Evolutionary conservation across 2,329 filamentous ascomycete species (phyloP).

Genomic region (Penicillium oxalicum): DNA sequence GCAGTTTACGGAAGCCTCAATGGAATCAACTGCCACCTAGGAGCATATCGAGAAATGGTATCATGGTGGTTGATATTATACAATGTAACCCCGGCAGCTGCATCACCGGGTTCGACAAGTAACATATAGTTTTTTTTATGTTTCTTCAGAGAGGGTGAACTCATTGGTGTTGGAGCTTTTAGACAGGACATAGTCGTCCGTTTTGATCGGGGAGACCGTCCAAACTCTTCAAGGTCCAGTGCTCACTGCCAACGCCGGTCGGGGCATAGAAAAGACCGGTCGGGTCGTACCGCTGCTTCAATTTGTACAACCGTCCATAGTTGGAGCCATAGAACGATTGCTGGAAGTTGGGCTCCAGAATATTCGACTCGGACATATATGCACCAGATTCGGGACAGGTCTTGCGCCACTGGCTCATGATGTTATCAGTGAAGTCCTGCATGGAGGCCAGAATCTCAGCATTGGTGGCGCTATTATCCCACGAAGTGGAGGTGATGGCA

Average conservation of each 20-base stretch:
- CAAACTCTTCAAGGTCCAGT: slow-evolving; percentile 39
- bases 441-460: slow-evolving; percentile 31
- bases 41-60: too few species aligned
- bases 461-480: slow-evolving; percentile 24
- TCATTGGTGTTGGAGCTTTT: not conserved
- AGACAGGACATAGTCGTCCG: slow-evolving; percentile 39
- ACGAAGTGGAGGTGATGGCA: slow-evolving; percentile 21
- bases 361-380: slow-evolving; percentile 47
- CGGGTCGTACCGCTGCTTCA: slow-evolving; percentile 52
- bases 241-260: slow-evolving; percentile 50
- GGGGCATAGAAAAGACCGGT: slow-evolving; percentile 44
- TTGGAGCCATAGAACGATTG: slow-evolving; percentile 27
- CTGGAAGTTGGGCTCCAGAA: slow-evolving; percentile 31
- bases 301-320: slow-evolving; percentile 23
- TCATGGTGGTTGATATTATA: too few species aligned
- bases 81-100: too few species aligned
- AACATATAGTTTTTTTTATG: too few species aligned
- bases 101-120: too few species aligned
- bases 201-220: slow-evolving; percentile 25
- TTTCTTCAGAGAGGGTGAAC: not conserved
- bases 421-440: slow-evolving; percentile 17
- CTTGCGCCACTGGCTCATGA: slow-evolving; percentile 21
- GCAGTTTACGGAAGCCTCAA: too few species aligned
- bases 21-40: too few species aligned
- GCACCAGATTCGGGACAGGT: slow-evolving; percentile 22